These are phyloP conservation scores for Geranomyces variabilis DNA, from an alignment of 192 early-diverging fungal species.

Conservation along the genomic window DNA sequence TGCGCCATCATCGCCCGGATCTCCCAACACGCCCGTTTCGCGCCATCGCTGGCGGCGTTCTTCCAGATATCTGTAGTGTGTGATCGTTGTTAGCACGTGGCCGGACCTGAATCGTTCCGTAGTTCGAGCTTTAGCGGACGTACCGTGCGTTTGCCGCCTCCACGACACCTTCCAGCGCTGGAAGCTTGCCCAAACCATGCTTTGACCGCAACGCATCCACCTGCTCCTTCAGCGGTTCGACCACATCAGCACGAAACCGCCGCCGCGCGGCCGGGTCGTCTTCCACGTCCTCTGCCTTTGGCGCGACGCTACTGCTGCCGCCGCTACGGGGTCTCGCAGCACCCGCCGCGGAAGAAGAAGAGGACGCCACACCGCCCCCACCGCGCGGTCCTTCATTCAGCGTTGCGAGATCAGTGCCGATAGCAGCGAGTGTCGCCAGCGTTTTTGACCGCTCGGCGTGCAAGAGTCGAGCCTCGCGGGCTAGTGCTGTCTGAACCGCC, in stretches of 20 bases:
- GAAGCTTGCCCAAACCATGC: background rate
- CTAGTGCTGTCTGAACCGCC: too few species aligned
- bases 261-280: too few species aligned
- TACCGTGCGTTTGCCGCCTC: constrained; percentile 1
- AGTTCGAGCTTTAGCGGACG: background rate
- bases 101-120: background rate
- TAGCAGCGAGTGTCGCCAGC: background rate
- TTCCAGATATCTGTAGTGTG: background rate
- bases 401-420: background rate
- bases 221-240: background rate
- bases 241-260: too few species aligned
- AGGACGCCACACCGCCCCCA: too few species aligned
- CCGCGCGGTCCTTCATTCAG: background rate
- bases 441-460: background rate
- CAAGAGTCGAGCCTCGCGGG: too few species aligned
- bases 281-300: background rate
- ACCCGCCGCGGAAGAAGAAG: background rate
- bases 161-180: background rate
- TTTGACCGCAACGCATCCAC: background rate
- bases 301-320: background rate
- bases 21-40: constrained; percentile 2
- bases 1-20: too few species aligned
- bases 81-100: too few species aligned
- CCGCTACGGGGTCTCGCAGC: background rate
- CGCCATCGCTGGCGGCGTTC: constrained; percentile 4